Evolutionary conservation across 495 filamentous ascomycete species (phyloP).

Genomic region (Penicillium goetzii): DNA sequence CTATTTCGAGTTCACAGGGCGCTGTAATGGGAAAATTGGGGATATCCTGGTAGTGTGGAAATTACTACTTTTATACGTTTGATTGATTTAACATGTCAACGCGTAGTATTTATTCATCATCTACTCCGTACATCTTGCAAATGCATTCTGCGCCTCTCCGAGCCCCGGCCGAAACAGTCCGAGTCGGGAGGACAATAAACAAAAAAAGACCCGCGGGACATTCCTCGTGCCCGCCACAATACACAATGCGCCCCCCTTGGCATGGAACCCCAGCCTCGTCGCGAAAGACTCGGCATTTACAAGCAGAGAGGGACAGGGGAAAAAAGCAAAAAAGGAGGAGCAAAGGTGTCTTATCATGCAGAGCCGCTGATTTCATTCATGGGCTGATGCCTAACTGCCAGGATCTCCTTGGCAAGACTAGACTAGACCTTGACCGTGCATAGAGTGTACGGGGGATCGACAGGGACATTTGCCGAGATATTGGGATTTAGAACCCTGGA

Average conservation of each 20-base stretch:
- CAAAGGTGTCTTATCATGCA: neutral
- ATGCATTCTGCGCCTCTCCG: neutral
- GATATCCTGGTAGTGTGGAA: slow-evolving; percentile 46
- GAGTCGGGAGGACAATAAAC: neutral
- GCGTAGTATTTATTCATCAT: neutral
- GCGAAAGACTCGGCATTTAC: neutral
- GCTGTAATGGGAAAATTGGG: slow-evolving; percentile 53
- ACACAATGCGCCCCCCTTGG: neutral
- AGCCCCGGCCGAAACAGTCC: neutral
- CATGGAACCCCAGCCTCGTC: neutral
- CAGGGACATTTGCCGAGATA: slow-evolving; percentile 27
- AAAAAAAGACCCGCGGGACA: neutral
- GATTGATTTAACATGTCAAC: slow-evolving; percentile 2
- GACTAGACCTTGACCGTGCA: slow-evolving; percentile 12
- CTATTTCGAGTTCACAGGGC: slow-evolving; percentile 43
- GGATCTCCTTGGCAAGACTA: neutral
- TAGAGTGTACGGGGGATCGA: slow-evolving; percentile 27
- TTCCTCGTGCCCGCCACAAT: slow-evolving; percentile 10
- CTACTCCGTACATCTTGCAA: neutral
- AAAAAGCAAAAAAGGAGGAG: neutral
- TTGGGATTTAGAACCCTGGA: no score
- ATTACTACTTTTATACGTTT: slow-evolving; percentile 30
- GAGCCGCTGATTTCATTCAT: neutral
- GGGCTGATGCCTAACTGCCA: neutral
- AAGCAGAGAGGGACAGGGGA: neutral